Evolutionary conservation across 352 stramenopile genomes (phyloP).

Genomic region (Pythium biforme): DNA sequence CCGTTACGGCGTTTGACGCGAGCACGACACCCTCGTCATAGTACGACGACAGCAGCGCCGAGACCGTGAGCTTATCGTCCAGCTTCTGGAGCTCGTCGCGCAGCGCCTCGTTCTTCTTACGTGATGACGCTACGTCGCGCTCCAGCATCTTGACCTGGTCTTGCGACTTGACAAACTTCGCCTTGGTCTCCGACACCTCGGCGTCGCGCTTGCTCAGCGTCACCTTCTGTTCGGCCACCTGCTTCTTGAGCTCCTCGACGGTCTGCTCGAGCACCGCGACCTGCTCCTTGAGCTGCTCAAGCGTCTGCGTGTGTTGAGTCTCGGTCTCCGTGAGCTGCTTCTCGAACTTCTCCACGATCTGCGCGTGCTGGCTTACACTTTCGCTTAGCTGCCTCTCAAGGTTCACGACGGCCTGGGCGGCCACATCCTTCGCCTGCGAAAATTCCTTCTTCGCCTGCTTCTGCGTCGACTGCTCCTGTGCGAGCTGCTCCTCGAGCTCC

Average conservation of each 20-base stretch:
- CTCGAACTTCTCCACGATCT: constrained; percentile 13
- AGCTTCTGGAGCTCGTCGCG: constrained; percentile 47
- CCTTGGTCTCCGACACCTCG: constrained; percentile 28
- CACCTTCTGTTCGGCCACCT: constrained; percentile 36
- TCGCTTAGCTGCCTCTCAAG: constrained; percentile 26
- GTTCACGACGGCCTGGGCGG: constrained; percentile 7
- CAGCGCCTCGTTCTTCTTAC: constrained; percentile 68
- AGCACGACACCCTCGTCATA: constrained; percentile 76
- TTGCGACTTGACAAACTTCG: constrained; percentile 35
- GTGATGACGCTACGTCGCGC: constrained; percentile 42
- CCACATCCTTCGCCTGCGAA: constrained; percentile 22
- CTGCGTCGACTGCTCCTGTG: constrained; percentile 27
- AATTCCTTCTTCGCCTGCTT: constrained; percentile 25
- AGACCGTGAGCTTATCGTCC: constrained; percentile 63
- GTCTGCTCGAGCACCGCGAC: constrained; percentile 33
- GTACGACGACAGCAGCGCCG: constrained; percentile 69
- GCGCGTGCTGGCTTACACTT: constrained; percentile 18
- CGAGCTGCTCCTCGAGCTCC: constrained; percentile 25
- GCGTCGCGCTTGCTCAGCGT: constrained; percentile 29
- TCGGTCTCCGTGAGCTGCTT: constrained; percentile 21
- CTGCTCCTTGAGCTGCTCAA: constrained; percentile 31
- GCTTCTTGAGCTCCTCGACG: constrained; percentile 29
- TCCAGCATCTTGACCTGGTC: constrained; percentile 43
- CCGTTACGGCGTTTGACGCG: constrained; percentile 34
- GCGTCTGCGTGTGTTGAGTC: constrained; percentile 23